phyloP scores from a whole-genome alignment of 331 rosid genomes.

The Pyrus hybrid region DNA sequence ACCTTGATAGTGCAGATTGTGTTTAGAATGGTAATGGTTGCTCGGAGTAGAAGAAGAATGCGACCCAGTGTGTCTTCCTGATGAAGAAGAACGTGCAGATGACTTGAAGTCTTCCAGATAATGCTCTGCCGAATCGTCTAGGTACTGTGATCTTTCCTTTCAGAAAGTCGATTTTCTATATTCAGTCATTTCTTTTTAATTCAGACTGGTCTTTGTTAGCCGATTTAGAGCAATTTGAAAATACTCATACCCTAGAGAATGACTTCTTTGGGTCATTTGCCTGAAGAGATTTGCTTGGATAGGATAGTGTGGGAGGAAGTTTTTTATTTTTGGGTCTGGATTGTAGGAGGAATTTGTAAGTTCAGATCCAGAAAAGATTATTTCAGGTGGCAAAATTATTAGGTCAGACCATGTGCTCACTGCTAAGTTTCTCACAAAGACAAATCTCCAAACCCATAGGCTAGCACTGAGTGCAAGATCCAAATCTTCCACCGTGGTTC shows the following conservation, averaged over 20 bases:
- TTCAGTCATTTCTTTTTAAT: neutral
- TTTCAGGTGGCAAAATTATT: neutral
- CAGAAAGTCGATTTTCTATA: neutral
- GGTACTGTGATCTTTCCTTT: neutral
- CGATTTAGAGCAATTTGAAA: neutral
- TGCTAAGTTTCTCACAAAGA: constrained; percentile 7
- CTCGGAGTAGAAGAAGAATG: constrained; percentile 6
- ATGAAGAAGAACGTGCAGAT: constrained; percentile 6
- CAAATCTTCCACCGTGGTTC: constrained; percentile 10
- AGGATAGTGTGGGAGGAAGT: neutral
- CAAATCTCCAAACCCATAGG: constrained; percentile 10
- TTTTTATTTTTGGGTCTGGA: no score
- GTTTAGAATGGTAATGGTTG: constrained; percentile 9
- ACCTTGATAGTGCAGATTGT: constrained; percentile 9
- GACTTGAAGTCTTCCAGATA: constrained; percentile 9
- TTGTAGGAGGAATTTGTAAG: neutral
- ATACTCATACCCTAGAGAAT: neutral
- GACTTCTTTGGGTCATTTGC: neutral
- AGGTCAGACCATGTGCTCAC: neutral
- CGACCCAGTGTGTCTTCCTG: constrained; percentile 14
- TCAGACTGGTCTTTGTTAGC: neutral
- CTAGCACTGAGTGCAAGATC: constrained; percentile 9
- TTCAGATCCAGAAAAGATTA: neutral
- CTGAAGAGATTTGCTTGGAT: no score
- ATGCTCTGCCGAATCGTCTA: neutral